Evolutionary conservation across 495 filamentous ascomycete species (phyloP), one percentile per base, ranked within the genome.

Genomic region (Podospora didyma): DNA sequence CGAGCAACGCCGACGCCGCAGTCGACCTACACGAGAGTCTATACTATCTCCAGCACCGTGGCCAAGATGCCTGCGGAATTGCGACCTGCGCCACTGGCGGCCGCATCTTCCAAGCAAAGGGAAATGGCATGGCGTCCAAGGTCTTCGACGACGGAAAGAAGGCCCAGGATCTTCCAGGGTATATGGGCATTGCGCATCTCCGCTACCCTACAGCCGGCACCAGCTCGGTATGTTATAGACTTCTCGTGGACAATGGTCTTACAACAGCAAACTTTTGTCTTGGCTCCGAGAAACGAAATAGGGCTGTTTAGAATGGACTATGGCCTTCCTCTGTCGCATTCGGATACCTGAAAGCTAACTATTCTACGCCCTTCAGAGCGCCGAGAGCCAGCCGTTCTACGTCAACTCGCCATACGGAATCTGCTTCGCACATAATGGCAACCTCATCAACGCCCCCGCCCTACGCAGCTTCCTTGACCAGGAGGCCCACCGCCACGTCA

Each of bases 51-150:
- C 91, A 72, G 73, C 87, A 88, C 49, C 74, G 92, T 64, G 90
- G 92, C 52, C 90, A 96, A 69, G 92, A 96, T 87, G 93, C 92
- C 22, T 92, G 88, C 49, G 93, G 93, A 49, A 92, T 96, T 50
- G 82, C 86, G 6, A 92, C 86, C 21, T 96, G 89, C 64, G 86
- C 82, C 5, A 69, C 80, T 0, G 88, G 89, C 14, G 91, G 93
- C 58, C 82, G 89, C 12, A 88, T 96, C 54, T 92, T 86, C 72
- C 92, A 96, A 63, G 85, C 89, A 71, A 97, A 96, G 75, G 89
- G 91, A 51, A 93, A 93, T 69, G 93, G 92, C 34, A 89, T 96
- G 82, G 94, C 89, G 22, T 82, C 88, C 56, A 90, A 89, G 74
- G 67, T 95, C 56, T 96, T 96, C 74, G 80, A 83, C 42, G 87